Evolutionary conservation across 192 early-diverging fungal genomes (phyloP).

Genomic region (Linnemannia elongata): DNA sequence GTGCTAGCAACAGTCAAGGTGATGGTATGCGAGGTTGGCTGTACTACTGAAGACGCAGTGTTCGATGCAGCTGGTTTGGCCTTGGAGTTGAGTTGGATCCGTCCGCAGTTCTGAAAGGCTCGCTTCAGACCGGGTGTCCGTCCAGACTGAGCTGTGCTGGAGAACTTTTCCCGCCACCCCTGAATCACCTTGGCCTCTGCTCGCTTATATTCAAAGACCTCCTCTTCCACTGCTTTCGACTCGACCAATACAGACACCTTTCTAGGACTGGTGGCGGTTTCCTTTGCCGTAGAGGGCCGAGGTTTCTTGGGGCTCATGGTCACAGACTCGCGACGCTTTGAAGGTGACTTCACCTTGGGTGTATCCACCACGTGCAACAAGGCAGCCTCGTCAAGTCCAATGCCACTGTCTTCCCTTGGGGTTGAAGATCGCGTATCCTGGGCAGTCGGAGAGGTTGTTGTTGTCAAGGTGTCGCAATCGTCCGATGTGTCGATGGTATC

Average conservation of each 20-base stretch:
- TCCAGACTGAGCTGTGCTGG: not conserved
- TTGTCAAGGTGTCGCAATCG: not conserved
- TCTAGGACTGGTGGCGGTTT: not conserved
- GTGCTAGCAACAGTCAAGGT: not conserved
- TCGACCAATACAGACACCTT: not conserved
- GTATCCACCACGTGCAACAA: not conserved
- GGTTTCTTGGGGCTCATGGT: not conserved
- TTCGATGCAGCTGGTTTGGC: not conserved
- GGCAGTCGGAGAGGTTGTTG: not conserved
- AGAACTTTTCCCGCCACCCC: slow-evolving; percentile 49
- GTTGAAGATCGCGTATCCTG: not conserved
- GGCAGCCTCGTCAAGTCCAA: slow-evolving; percentile 14
- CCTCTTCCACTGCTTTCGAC: not conserved
- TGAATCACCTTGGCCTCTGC: slow-evolving; percentile 43
- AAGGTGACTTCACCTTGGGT: not conserved
- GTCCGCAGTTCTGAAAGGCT: slow-evolving; percentile 16
- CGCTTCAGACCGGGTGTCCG: slow-evolving; percentile 26
- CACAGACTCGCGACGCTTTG: not conserved
- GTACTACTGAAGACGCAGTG: not conserved
- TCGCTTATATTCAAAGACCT: not conserved
- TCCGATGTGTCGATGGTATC: not conserved
- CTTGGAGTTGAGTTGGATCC: not conserved
- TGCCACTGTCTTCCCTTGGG: slow-evolving; percentile 32
- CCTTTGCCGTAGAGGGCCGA: not conserved
- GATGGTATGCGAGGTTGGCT: not conserved